Evolutionary conservation across 2,329 filamentous ascomycete species (phyloP).

Genomic region (Verticillium nonalfalfae): DNA sequence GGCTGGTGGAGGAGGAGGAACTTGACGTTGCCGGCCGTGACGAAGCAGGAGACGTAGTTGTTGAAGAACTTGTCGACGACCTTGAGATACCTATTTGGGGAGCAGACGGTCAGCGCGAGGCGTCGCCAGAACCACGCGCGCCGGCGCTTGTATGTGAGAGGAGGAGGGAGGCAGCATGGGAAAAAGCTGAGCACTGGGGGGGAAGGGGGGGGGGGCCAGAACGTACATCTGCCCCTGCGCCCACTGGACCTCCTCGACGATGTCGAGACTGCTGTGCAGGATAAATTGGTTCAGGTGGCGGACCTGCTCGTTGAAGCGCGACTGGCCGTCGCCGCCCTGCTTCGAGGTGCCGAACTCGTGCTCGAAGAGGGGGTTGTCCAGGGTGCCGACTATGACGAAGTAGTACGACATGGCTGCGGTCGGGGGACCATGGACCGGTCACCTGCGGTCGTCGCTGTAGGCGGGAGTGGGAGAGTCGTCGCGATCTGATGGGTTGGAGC

Average conservation of each 20-base stretch:
- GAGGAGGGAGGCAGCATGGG: neutral
- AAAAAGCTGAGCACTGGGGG: slow-evolving; percentile 9
- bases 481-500: neutral
- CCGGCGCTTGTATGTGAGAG: neutral
- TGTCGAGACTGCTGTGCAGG: slow-evolving; percentile 86
- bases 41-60: slow-evolving; percentile 89
- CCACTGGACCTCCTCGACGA: slow-evolving; percentile 97
- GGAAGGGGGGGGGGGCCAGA: neutral
- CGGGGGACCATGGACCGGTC: slow-evolving; percentile 1
- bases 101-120: neutral
- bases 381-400: slow-evolving; percentile 92
- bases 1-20: slow-evolving; percentile 93
- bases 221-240: slow-evolving; percentile 72
- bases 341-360: slow-evolving; percentile 96
- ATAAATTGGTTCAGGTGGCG: slow-evolving; percentile 97
- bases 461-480: slow-evolving; percentile 13
- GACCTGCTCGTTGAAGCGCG: slow-evolving; percentile 82
- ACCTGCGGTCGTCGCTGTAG: neutral
- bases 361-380: slow-evolving; percentile 94
- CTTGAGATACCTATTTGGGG: slow-evolving; percentile 72
- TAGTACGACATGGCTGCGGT: slow-evolving; percentile 81
- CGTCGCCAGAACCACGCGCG: too few species aligned
- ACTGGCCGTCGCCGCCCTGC: slow-evolving; percentile 85
- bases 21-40: slow-evolving; percentile 86
- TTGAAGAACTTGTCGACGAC: slow-evolving; percentile 96